Percentiles rank a stretch among this genome's conserved stretches.
phyloP scores from a whole-genome alignment of 345 rosid species.

The Eutrema yunnanense region DNA sequence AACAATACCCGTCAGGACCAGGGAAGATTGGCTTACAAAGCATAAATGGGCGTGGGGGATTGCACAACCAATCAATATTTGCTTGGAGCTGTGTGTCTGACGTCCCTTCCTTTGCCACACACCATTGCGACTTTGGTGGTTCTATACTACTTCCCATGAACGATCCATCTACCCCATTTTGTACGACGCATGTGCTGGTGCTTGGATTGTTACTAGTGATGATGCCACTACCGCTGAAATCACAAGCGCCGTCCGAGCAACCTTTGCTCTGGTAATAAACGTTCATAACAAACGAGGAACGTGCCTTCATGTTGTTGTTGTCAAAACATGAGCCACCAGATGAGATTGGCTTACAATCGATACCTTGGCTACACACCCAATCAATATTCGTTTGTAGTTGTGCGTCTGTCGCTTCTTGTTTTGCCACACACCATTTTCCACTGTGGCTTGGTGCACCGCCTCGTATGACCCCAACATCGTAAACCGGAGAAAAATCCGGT shows the following conservation, averaged over 20 bases:
- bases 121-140: not conserved
- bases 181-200: not conserved
- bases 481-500: slow-evolving; percentile 54
- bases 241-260: slow-evolving; percentile 46
- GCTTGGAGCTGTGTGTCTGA: not conserved
- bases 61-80: not conserved
- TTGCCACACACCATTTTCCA: slow-evolving; percentile 73
- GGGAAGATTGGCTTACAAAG: not conserved
- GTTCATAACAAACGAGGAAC: slow-evolving; percentile 68
- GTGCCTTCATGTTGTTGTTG: slow-evolving; percentile 48
- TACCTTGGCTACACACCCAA: slow-evolving; percentile 72
- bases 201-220: slow-evolving; percentile 31
- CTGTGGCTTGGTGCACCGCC: not conserved
- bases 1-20: not conserved
- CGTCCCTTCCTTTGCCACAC: not conserved
- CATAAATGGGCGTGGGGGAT: not conserved
- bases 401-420: slow-evolving; percentile 21
- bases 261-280: slow-evolving; percentile 61
- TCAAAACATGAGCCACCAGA: slow-evolving; percentile 47
- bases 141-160: not conserved
- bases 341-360: slow-evolving; percentile 69
- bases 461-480: slow-evolving; percentile 34
- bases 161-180: not conserved
- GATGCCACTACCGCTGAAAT: slow-evolving; percentile 58
- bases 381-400: slow-evolving; percentile 57